These are phyloP conservation scores for Wallacemonas collosoma DNA, from an alignment of 208 protist species.

Conservation along the genomic window DNA sequence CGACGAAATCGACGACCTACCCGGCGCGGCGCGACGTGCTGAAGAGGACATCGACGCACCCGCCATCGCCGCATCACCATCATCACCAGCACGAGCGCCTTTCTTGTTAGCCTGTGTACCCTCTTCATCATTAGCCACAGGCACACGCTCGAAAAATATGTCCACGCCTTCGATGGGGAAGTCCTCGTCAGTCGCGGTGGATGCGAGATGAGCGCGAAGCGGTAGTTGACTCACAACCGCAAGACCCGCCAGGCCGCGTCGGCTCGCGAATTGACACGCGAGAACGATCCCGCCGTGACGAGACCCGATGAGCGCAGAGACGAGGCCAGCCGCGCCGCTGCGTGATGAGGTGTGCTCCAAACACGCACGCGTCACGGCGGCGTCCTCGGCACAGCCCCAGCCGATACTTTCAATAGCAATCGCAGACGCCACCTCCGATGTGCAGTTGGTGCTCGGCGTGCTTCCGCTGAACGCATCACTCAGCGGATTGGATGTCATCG, in stretches of 20 bases:
- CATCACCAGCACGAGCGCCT: too few relatives aligned
- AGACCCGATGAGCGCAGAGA: conserved; percentile 30
- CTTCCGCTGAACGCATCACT: background rate
- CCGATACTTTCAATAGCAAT: conserved; percentile 33
- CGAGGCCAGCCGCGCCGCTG: background rate
- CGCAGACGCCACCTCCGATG: background rate
- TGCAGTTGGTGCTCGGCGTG: background rate
- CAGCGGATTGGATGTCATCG: too few relatives aligned
- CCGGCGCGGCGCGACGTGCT: background rate
- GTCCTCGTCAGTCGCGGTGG: conserved; percentile 19
- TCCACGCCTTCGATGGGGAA: conserved; percentile 15
- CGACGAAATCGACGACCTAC: background rate
- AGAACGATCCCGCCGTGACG: conserved; percentile 40
- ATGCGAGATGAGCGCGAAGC: background rate
- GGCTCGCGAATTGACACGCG: conserved; percentile 28
- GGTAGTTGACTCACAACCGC: conserved; percentile 39
- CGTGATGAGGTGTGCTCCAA: conserved; percentile 6
- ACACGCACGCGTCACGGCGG: background rate
- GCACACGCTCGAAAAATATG: conserved; percentile 1
- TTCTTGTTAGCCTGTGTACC: background rate
- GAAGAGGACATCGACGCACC: too few relatives aligned
- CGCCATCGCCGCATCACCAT: too few relatives aligned
- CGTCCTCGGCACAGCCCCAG: conserved; percentile 25
- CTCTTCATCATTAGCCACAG: background rate
- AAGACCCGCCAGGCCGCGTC: conserved; percentile 22